Conservation (phyloP, 306 rosid species). For the Vicia sativa region DNA sequence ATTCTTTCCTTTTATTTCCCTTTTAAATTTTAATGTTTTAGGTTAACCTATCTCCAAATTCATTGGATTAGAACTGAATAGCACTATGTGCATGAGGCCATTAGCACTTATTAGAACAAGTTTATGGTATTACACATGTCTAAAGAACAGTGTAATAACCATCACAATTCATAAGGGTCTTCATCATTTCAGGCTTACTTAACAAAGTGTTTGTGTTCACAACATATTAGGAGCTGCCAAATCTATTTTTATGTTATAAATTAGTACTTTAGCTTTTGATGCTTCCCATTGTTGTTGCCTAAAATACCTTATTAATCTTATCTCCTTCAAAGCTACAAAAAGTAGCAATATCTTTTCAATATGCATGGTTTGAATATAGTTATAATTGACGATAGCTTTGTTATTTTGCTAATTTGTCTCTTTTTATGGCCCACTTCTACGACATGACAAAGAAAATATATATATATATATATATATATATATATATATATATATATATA, state of each 20-base stretch:
- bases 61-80: slow-evolving; percentile 60
- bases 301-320: slow-evolving; percentile 42
- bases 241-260: slow-evolving; percentile 32
- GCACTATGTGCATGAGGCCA: slow-evolving; percentile 45
- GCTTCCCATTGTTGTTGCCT: slow-evolving; percentile 33
- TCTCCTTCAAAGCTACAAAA: slow-evolving; percentile 38
- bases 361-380: slow-evolving; percentile 27
- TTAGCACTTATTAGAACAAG: slow-evolving; percentile 39
- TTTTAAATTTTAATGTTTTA: slow-evolving; percentile 33
- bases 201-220: slow-evolving; percentile 36
- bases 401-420: slow-evolving; percentile 38
- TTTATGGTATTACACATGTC: slow-evolving; percentile 53
- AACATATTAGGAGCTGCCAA: slow-evolving; percentile 48
- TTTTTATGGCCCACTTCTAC: slow-evolving; percentile 48
- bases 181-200: slow-evolving; percentile 38
- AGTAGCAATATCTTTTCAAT: slow-evolving; percentile 38
- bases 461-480: too few species aligned
- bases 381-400: slow-evolving; percentile 25
- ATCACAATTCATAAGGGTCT: slow-evolving; percentile 43
- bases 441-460: slow-evolving; percentile 39
- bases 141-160: slow-evolving; percentile 38
- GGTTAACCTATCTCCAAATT: slow-evolving; percentile 34
- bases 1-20: slow-evolving; percentile 38
- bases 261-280: slow-evolving; percentile 24
- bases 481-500: too few species aligned